Evolutionary conservation across 805 yeast genomes (phyloP), one percentile per base, ranked within the genome.

Genomic region (Teunomyces cretensis): DNA sequence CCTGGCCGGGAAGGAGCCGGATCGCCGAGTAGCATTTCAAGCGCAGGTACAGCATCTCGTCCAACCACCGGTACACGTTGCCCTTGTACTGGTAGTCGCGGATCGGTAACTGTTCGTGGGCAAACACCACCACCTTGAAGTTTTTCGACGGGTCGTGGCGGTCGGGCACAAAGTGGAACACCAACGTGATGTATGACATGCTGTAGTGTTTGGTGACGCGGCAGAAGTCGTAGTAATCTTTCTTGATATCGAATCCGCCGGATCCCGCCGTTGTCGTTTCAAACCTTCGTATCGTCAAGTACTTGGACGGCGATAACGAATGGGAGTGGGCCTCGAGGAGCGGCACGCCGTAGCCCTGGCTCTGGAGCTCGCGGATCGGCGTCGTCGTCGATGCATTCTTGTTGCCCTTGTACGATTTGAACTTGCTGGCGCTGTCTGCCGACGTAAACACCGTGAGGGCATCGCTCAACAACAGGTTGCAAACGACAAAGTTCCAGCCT

Each of bases 291-390:
- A 36, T 32, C 5, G 14, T 42, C 9, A 42, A 24, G 24, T 33
- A 45, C 24, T 45, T 45, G 13, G 33, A 17, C 9, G 12, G 12
- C 9, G 41, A 40, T 15, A 30, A 32, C 11, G 22, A 24, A 13
- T 28, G 39, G 6, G 31, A 24, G 11, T 24, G 27, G 13, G 38
- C 36, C 8, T 16, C 43, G 12, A 44, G 30, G 4, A 40, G 8
- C 9, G 47, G 47, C 33, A 44, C 31, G 5, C 41, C 47, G 24
- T 39, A 31, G 16, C 47, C 47, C 17, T 44, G 41, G 13, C 33
- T 14, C 22, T 44, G 47, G 11, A 33, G 27, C 27, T 41, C 43
- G 28, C 28, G 28, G 12, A 26, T 26, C 12, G 3, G 28, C 28
- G 5, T 8, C 9, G 12, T 3, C 28, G 8, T 26, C 9, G 12